These are phyloP conservation scores for Geotrichum phurueaensis DNA, from an alignment of 1,139 yeast genomes.

Conservation along the genomic window DNA sequence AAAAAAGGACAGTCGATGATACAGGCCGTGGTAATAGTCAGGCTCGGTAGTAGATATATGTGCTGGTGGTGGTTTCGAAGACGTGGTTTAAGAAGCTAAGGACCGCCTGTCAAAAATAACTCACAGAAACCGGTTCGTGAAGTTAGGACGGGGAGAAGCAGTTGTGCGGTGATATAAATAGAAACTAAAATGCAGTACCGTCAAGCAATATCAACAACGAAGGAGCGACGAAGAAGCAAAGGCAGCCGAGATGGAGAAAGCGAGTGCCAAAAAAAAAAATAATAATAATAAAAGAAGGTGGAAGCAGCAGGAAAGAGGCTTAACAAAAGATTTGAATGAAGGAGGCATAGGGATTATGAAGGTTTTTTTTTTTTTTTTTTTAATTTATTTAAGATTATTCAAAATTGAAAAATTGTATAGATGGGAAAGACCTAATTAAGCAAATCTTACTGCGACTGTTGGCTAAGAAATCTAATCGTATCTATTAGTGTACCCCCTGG, in stretches of 20 bases:
- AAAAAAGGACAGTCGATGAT: background rate
- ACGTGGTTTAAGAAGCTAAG: background rate
- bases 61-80: background rate
- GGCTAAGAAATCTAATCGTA: background rate
- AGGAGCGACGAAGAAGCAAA: background rate
- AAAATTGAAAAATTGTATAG: background rate
- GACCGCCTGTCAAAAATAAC: background rate
- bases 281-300: background rate
- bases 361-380: background rate
- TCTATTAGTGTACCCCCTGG: background rate
- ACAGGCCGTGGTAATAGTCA: too few relatives aligned
- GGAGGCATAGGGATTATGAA: background rate
- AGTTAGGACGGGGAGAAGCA: background rate
- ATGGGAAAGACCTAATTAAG: background rate
- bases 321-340: background rate
- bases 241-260: background rate
- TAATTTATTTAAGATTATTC: background rate
- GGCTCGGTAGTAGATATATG: background rate
- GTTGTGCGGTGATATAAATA: background rate
- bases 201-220: background rate
- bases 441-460: background rate
- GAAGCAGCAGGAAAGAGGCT: background rate
- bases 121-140: background rate
- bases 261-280: background rate
- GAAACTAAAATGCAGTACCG: background rate